phyloP scores from a whole-genome alignment of 345 rosid genomes.

The Psidium friedrichsthalianum region DNA sequence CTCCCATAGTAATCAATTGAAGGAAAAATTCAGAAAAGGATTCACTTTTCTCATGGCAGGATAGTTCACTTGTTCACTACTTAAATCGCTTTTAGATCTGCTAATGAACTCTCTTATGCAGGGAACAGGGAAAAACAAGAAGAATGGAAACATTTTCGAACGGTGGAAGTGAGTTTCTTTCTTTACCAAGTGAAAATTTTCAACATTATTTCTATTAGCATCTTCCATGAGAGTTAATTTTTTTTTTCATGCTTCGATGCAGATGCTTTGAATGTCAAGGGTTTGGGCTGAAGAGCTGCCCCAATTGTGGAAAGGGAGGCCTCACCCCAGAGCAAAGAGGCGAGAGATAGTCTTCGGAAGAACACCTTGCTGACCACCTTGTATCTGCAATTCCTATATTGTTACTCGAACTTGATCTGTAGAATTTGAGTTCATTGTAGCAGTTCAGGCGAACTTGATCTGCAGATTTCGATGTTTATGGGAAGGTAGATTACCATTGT shows the following conservation, averaged over 20 bases:
- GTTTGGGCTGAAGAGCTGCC: conserved; percentile 67
- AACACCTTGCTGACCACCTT: neutral
- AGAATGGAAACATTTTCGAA: conserved; percentile 77
- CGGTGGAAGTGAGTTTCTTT: conserved; percentile 65
- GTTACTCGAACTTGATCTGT: neutral
- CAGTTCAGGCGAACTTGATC: neutral
- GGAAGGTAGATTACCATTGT: neutral
- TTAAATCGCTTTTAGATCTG: neutral
- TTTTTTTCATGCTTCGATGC: neutral
- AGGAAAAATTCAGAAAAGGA: neutral
- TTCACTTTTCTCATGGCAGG: neutral
- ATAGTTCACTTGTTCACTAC: neutral
- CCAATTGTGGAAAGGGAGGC: conserved; percentile 64
- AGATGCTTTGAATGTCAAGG: conserved; percentile 87
- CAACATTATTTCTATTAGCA: neutral
- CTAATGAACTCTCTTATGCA: neutral
- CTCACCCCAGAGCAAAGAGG: conserved; percentile 72
- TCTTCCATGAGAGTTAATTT: neutral
- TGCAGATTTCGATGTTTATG: neutral
- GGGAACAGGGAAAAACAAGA: conserved; percentile 75
- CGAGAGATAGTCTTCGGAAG: conserved; percentile 24
- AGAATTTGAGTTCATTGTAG: neutral
- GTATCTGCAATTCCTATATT: neutral
- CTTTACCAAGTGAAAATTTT: neutral
- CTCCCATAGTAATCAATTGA: neutral